Conservation (phyloP, 179 eudicot species). For the Silene noctiflora region DNA sequence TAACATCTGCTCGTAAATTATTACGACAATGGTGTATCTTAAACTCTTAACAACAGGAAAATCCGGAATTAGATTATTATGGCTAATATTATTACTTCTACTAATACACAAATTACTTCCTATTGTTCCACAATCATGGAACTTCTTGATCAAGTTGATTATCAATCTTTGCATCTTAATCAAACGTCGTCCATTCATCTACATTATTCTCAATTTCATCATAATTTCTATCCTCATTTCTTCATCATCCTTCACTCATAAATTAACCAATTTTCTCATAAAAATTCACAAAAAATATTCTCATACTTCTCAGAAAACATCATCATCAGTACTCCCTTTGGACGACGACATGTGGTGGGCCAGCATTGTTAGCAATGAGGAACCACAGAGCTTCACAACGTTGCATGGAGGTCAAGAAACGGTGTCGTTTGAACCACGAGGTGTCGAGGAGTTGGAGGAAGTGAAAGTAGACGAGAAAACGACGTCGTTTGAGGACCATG, state of each 20-base stretch:
- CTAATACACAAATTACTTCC: not conserved
- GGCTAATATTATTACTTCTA: not conserved
- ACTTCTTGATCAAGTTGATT: not conserved
- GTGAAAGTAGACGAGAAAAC: not conserved
- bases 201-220: constrained; percentile 19
- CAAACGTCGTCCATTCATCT: constrained; percentile 18
- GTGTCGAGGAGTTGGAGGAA: not conserved
- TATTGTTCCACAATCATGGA: constrained; percentile 9
- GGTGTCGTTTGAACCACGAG: constrained; percentile 10
- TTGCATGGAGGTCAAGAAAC: constrained; percentile 10
- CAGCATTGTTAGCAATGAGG: constrained; percentile 1
- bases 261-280: not conserved
- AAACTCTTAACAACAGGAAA: not conserved
- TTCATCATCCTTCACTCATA: constrained; percentile 13
- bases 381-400: not conserved
- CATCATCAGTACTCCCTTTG: too few relatives aligned
- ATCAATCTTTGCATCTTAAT: constrained; percentile 10
- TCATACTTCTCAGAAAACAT: not conserved
- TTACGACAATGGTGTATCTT: not conserved
- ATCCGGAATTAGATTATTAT: not conserved
- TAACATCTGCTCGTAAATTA: not conserved
- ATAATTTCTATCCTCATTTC: constrained; percentile 17
- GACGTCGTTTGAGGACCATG: not conserved
- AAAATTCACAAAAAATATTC: constrained; percentile 11
- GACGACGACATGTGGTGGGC: constrained; percentile 25